These are phyloP conservation scores for Arctium lappa DNA, from an alignment of 129 eudicot species.

Conservation along the genomic window DNA sequence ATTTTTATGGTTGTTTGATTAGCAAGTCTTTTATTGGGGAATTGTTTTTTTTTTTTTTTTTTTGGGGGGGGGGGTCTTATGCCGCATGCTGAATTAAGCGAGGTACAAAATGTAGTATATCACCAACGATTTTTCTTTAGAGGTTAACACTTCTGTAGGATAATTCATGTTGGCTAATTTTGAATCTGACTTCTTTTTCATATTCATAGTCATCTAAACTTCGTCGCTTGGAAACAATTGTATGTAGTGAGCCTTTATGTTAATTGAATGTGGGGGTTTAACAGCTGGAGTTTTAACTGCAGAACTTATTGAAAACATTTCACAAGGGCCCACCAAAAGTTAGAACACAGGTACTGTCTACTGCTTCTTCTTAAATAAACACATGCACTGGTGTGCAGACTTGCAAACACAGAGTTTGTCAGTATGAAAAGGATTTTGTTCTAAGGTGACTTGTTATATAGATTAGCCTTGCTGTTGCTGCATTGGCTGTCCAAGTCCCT, in stretches of 20 bases:
- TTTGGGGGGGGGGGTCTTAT: not conserved
- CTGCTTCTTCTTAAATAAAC: not conserved
- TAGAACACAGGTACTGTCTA: slow-evolving; percentile 85
- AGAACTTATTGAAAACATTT: slow-evolving; percentile 84
- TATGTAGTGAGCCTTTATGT: not conserved
- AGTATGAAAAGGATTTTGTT: slow-evolving; percentile 3
- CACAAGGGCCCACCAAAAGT: slow-evolving; percentile 98
- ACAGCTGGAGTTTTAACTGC: slow-evolving; percentile 28
- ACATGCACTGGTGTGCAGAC: not conserved
- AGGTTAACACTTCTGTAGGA: not conserved
- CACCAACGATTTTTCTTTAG: not conserved
- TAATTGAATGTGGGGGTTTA: slow-evolving; percentile 15
- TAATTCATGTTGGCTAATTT: not conserved
- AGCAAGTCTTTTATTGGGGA: not conserved
- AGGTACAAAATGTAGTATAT: not conserved
- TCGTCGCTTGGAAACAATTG: not conserved
- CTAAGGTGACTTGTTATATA: slow-evolving; percentile 37
- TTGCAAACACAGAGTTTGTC: not conserved
- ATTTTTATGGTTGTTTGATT: slow-evolving; percentile 3
- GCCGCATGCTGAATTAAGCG: not conserved
- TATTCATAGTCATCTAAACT: not conserved
- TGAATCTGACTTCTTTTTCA: not conserved
- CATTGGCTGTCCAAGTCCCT: slow-evolving; percentile 98
- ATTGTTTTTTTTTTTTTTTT: not conserved
- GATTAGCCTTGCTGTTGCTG: slow-evolving; percentile 99